Conservation (phyloP, 768 basidiomycete species). For the Mycena vitilis region DNA sequence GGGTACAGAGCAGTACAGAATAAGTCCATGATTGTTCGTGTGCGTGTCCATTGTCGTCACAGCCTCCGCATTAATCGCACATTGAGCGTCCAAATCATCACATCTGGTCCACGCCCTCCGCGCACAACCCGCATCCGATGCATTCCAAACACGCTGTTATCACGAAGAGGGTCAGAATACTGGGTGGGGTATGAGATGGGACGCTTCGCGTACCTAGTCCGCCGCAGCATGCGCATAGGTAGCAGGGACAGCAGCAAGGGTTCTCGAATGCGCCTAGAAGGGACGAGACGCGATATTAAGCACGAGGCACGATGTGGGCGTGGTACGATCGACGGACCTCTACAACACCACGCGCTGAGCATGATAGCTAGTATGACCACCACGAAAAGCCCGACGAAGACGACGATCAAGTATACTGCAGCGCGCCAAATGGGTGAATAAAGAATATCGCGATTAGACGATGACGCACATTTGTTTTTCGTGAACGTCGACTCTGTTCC, state of each 20-base stretch:
- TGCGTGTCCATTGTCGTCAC: not conserved
- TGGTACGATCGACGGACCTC: slow-evolving; percentile 49
- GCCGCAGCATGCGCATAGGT: slow-evolving; percentile 79
- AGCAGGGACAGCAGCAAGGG: slow-evolving; percentile 76
- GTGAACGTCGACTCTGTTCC: slow-evolving; percentile 47
- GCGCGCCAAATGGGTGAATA: not conserved
- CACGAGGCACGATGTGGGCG: not conserved
- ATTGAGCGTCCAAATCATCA: not conserved
- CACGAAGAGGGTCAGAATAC: not conserved
- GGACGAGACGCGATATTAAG: not conserved
- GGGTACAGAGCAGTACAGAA: not conserved
- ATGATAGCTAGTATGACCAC: slow-evolving; percentile 66
- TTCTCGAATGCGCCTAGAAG: slow-evolving; percentile 67
- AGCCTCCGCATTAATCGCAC: not conserved
- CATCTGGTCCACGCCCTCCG: slow-evolving; percentile 55
- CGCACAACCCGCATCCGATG: slow-evolving; percentile 76
- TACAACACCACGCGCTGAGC: slow-evolving; percentile 76
- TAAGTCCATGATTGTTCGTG: slow-evolving; percentile 4
- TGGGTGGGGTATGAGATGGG: not conserved
- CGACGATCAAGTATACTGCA: slow-evolving; percentile 70
- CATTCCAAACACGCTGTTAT: slow-evolving; percentile 72
- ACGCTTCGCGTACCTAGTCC: slow-evolving; percentile 61
- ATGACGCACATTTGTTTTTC: slow-evolving; percentile 51
- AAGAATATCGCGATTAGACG: not conserved
- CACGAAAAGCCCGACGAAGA: slow-evolving; percentile 72